Evolutionary conservation across 192 early-diverging fungal species (phyloP).

Genomic region (Dissophora globulifera): DNA sequence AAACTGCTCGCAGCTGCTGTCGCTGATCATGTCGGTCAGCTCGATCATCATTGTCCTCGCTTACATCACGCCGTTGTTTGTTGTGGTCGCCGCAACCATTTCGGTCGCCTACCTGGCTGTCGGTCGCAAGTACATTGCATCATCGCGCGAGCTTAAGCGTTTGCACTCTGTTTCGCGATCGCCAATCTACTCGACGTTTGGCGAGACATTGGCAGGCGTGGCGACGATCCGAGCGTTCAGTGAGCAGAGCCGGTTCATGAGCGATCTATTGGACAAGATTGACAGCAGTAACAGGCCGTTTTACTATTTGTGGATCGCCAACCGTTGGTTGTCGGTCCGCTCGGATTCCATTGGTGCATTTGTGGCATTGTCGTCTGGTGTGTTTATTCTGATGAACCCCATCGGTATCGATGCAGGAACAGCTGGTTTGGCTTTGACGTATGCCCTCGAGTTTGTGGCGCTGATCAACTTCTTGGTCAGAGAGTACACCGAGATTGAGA

Average conservation of each 20-base stretch:
- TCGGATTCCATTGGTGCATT: slow-evolving; percentile 74
- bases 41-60: slow-evolving; percentile 66
- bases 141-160: slow-evolving; percentile 91
- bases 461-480: slow-evolving; percentile 82
- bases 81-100: slow-evolving; percentile 61
- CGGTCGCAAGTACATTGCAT: slow-evolving; percentile 73
- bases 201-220: slow-evolving; percentile 70
- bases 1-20: slow-evolving; percentile 53
- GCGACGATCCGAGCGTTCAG: slow-evolving; percentile 85
- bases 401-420: slow-evolving; percentile 63
- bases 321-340: slow-evolving; percentile 82
- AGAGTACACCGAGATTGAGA: slow-evolving; percentile 81
- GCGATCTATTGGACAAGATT: slow-evolving; percentile 62
- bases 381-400: slow-evolving; percentile 67
- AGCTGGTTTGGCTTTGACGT: slow-evolving; percentile 86
- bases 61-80: slow-evolving; percentile 70
- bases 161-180: slow-evolving; percentile 80
- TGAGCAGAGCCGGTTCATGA: slow-evolving; percentile 70
- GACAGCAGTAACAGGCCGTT: slow-evolving; percentile 85
- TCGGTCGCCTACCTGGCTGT: slow-evolving; percentile 67
- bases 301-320: slow-evolving; percentile 84
- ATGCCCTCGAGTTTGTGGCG: slow-evolving; percentile 80
- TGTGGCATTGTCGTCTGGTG: slow-evolving; percentile 68
- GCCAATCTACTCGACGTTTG: slow-evolving; percentile 78
- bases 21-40: slow-evolving; percentile 53